Conservation (phyloP, 1,284 basidiomycete species). For the Schizophyllum commune region DNA sequence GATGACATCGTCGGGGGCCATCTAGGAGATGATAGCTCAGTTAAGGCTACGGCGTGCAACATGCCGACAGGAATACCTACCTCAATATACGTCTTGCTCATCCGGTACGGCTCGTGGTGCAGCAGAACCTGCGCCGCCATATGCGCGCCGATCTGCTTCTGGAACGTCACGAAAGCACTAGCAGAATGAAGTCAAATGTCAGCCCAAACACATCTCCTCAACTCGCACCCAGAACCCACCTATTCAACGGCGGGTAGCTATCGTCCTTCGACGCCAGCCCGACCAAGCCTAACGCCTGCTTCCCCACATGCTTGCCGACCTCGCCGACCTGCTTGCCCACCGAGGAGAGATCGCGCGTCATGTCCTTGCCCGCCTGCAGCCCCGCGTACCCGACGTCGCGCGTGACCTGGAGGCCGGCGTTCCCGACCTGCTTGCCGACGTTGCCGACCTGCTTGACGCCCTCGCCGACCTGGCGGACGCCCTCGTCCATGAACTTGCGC, state of each 20-base stretch:
- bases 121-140: constrained; percentile 66
- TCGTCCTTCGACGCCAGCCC: neutral
- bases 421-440: constrained; percentile 4
- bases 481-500: neutral
- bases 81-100: constrained; percentile 31
- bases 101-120: constrained; percentile 76
- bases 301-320: constrained; percentile 1
- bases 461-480: constrained; percentile 8
- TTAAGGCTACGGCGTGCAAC: too few species aligned
- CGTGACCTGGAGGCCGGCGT: neutral
- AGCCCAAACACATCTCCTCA: too few species aligned
- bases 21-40: constrained; percentile 54
- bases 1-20: constrained; percentile 81
- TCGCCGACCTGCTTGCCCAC: constrained; percentile 4
- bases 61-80: too few species aligned
- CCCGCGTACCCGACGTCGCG: neutral
- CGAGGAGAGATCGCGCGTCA: neutral
- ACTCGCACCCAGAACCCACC: too few species aligned
- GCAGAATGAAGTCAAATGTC: too few species aligned
- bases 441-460: constrained; percentile 3
- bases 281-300: neutral
- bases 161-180: constrained; percentile 90
- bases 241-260: neutral
- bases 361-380: neutral
- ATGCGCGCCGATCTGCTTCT: constrained; percentile 91